Evolutionary conservation across 805 yeast genomes (phyloP).

Genomic region (Maudiozyma barnettii): DNA sequence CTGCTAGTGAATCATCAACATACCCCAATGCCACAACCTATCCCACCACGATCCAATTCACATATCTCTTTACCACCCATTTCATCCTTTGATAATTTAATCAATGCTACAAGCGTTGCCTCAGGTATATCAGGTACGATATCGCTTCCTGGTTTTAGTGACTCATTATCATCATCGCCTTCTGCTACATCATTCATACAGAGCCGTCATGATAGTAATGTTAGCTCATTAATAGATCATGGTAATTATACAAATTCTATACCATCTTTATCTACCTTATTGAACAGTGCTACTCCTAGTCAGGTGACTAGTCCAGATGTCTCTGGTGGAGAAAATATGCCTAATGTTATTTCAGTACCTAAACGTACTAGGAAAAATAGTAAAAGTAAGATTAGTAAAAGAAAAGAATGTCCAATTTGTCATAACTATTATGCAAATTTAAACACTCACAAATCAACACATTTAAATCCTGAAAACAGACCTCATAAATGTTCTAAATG

Average conservation of each 20-base stretch:
- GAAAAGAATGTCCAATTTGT: slow-evolving; percentile 66
- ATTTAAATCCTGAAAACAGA: slow-evolving; percentile 55
- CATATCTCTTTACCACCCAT: slow-evolving; percentile 16
- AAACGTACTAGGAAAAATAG: not conserved
- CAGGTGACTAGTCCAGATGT: not conserved
- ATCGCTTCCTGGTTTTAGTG: not conserved
- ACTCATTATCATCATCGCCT: not conserved
- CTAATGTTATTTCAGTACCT: not conserved
- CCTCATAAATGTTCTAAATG: slow-evolving; percentile 76
- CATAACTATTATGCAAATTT: slow-evolving; percentile 60
- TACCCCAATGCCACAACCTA: not conserved
- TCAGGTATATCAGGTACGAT: not conserved
- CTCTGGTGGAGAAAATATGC: not conserved
- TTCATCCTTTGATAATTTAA: slow-evolving; percentile 19
- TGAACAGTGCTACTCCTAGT: not conserved
- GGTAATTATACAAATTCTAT: not conserved
- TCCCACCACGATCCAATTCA: not conserved
- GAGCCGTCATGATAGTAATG: not conserved
- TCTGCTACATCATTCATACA: not conserved
- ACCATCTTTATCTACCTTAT: not conserved
- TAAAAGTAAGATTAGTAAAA: slow-evolving; percentile 32
- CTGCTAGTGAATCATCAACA: not conserved
- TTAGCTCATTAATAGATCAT: not conserved
- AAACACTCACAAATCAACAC: slow-evolving; percentile 79
- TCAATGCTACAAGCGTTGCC: slow-evolving; percentile 4